Base-by-base conservation (phyloP, 345 rosid genomes). In the Ceriops zippeliana region DNA sequence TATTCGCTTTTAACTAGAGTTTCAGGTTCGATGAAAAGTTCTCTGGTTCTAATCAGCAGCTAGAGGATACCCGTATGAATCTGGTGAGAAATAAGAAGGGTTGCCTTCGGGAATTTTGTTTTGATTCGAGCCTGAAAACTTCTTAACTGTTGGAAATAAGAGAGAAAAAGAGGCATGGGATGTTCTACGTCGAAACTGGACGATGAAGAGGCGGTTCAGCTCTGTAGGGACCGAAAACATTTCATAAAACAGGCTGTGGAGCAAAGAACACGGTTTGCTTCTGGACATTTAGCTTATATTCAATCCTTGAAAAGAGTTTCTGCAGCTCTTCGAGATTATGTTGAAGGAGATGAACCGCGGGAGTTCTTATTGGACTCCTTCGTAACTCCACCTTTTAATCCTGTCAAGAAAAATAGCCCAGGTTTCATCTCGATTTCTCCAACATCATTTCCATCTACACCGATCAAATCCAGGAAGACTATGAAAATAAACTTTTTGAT, bases 231-330 rank as follows among this genome's bases (percentile, higher is more conserved):
- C 70, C 66, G 98, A 64, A 95, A 90, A 79, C 77, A 74, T 61
- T 95, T 90, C 83, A 90, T 95, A 67, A 91, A 91, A 78, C 93
- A 91, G 71, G 99, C 93, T 0, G 80, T 91, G n/a, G 92, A 90
- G 81, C 87, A 91, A 62, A 85, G 99, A 80, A 82, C 86, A n/a
- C 76, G 82, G 68, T 89, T 95, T 61, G 96, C 97, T 16, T 80
- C 91, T 16, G 83, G 87, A 31, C 99, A 90, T 70, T 58, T 84
- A 51, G 92, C 98, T 74, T 95, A 95, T 72, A 84, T 91, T 28
- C 88, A 86, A 54, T 91, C 99, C 53, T 73, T 95, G 72, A 86
- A 81, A 73, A 82, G 87, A 78, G 96, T 95, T 73, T 90, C 98
- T 61, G 89, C 85, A 20, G 99, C 97, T 73, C 90, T 95, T 63